Base-by-base conservation (phyloP, 2,329 filamentous ascomycete species). In the Ophiostoma tasmaniense region DNA sequence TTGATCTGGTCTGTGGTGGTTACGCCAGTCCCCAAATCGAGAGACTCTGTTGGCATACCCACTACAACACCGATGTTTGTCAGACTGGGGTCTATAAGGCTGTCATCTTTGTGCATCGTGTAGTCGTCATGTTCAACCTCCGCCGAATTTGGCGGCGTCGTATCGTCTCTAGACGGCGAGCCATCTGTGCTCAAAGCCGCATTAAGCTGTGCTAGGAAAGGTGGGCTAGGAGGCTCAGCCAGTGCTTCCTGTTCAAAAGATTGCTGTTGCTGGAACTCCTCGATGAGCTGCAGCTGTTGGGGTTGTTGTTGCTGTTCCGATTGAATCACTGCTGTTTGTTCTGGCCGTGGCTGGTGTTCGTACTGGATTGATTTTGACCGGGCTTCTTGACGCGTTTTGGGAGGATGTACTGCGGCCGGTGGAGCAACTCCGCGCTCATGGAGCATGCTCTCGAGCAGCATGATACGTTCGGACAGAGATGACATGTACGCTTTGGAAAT, bases 401-500 rank as follows among this genome's bases (percentile, higher is more conserved):
- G 84, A 30, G 84, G 84, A 71, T 86, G 82, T 50, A 79, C 77
- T 17, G 83, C 82, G 17, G 82, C 81, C 11, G 84, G 84, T 28
- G 81, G 79, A 1, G 79, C 78, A 22, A 82, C 79, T 66, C 83
- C 84, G 42, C 79, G 80, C 52, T 85, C 82, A 69, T 80, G 74
- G 3, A 86, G 79, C 80, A 86, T 79, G 20, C 76, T 76, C 75
- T 86, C 84, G 0, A 86, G 78, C 70, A 86, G 72, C 8, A 79
- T 77, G 61, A 86, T 84, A 4, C 84, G 80, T 30, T 83, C 82
- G n/a, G 83, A 83, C 13, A 86, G 77, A 1, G 83, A 85, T 55
- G 81, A 82, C 80, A 85, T 85, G 75, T 86, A 86, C 67, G 84
- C 84, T 74, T 85, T 83, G 25, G 83, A 86, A 42, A 86, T 85